These are phyloP conservation scores for Hypoxylon sp. DNA, from an alignment of 2,329 filamentous ascomycete species.

Conservation along the genomic window DNA sequence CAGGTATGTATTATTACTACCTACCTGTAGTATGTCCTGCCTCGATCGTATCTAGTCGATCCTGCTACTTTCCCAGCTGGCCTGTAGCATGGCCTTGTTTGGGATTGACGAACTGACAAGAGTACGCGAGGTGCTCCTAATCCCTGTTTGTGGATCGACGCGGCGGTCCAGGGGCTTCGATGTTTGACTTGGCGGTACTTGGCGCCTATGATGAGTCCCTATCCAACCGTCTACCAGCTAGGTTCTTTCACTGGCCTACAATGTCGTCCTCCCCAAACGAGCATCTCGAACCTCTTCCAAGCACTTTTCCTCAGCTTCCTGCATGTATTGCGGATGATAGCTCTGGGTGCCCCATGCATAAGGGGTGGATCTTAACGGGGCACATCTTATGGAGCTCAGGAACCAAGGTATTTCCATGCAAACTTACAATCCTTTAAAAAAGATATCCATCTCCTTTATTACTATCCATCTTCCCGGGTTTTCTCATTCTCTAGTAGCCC, in stretches of 20 bases:
- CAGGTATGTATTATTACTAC: too few relatives aligned
- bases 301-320: constrained; percentile 17
- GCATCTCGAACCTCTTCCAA: constrained; percentile 30
- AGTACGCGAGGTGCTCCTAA: constrained; percentile 32
- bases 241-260: constrained; percentile 28
- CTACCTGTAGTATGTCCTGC: not conserved
- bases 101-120: constrained; percentile 37
- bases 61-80: constrained; percentile 45
- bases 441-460: constrained; percentile 26
- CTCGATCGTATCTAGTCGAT: constrained; percentile 30
- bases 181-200: constrained; percentile 47
- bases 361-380: constrained; percentile 36
- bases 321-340: constrained; percentile 29
- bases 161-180: constrained; percentile 40
- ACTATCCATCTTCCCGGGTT: constrained; percentile 17
- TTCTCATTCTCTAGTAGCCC: constrained; percentile 23
- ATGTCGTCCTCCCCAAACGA: constrained; percentile 35
- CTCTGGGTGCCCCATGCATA: constrained; percentile 32
- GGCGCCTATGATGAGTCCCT: constrained; percentile 37
- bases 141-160: constrained; percentile 44
- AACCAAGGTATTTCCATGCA: constrained; percentile 11
- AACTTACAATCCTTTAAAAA: constrained; percentile 31
- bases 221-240: constrained; percentile 24
- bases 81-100: constrained; percentile 43
- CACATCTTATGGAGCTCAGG: constrained; percentile 20